Evolutionary conservation across 768 basidiomycete genomes (phyloP).

Genomic region (Mycena alexandri): DNA sequence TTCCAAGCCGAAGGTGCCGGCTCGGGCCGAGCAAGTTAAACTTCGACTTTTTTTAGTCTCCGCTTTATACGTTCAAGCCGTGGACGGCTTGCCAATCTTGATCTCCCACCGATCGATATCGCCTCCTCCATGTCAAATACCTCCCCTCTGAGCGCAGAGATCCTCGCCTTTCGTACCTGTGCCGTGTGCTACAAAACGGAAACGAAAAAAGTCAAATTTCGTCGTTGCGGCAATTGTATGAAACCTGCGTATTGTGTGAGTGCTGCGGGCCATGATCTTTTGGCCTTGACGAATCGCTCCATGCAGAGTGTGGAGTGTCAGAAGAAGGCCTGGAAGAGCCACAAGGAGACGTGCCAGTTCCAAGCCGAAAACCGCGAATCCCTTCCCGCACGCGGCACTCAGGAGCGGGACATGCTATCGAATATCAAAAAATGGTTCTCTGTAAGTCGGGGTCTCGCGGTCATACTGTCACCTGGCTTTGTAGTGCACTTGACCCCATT

Average conservation of each 20-base stretch:
- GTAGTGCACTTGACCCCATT: neutral
- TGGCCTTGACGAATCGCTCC: neutral
- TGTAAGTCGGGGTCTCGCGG: conserved; percentile 1
- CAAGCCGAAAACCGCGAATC: conserved; percentile 28
- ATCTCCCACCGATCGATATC: conserved; percentile 23
- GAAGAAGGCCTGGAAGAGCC: conserved; percentile 29
- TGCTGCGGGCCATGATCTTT: too few species aligned
- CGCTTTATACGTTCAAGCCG: too few species aligned
- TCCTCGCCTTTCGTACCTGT: conserved; percentile 15
- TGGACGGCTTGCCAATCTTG: too few species aligned
- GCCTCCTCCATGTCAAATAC: neutral
- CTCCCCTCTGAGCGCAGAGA: conserved; percentile 28
- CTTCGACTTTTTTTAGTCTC: too few species aligned
- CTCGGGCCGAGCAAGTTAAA: too few species aligned
- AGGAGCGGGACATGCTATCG: conserved; percentile 9
- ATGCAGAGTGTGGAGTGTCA: conserved; percentile 30
- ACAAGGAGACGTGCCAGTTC: conserved; percentile 24
- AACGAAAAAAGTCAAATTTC: conserved; percentile 21
- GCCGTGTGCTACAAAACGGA: conserved; percentile 25
- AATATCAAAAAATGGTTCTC: conserved; percentile 34
- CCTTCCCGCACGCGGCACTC: conserved; percentile 19
- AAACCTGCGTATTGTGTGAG: conserved; percentile 27
- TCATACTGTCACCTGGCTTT: neutral
- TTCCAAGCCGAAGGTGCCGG: too few species aligned
- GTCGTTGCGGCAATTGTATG: conserved; percentile 20